These are phyloP conservation scores for Fusarium zealandicum DNA, from an alignment of 2,329 filamentous ascomycete species.

Conservation along the genomic window DNA sequence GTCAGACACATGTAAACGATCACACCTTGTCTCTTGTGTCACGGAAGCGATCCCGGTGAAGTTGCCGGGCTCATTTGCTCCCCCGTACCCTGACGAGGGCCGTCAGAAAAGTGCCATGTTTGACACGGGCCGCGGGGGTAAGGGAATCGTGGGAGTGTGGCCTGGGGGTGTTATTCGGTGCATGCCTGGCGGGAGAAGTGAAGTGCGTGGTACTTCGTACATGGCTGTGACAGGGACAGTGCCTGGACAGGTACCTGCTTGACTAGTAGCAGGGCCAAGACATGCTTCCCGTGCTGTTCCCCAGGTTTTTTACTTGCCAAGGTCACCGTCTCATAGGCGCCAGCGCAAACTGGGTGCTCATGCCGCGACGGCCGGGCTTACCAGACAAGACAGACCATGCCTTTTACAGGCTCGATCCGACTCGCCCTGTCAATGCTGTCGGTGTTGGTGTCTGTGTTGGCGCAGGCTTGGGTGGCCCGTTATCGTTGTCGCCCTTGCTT, in stretches of 20 bases:
- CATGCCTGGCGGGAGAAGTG: slow-evolving; percentile 1
- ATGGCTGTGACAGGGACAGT: slow-evolving; percentile 10
- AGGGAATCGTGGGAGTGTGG: slow-evolving; percentile 16
- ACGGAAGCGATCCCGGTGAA: slow-evolving; percentile 6
- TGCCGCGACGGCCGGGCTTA: slow-evolving; percentile 9
- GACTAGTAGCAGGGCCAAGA: slow-evolving; percentile 34
- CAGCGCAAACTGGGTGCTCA: not conserved
- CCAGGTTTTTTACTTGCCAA: slow-evolving; percentile 37
- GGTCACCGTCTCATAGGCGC: slow-evolving; percentile 32
- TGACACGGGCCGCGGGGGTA: slow-evolving; percentile 16
- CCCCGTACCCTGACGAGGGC: not conserved
- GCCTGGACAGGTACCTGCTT: slow-evolving; percentile 31
- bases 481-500: slow-evolving; percentile 31
- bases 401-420: slow-evolving; percentile 8
- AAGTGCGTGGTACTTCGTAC: slow-evolving; percentile 1
- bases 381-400: not conserved
- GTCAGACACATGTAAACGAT: slow-evolving; percentile 13
- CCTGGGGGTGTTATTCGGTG: slow-evolving; percentile 16
- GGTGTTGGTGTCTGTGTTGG: slow-evolving; percentile 11
- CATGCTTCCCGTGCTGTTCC: slow-evolving; percentile 39
- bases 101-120: slow-evolving; percentile 10
- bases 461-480: slow-evolving; percentile 17
- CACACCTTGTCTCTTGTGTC: slow-evolving; percentile 12
- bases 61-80: slow-evolving; percentile 5
- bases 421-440: slow-evolving; percentile 35